A percentile compares a stretch with the other conserved stretches of the same genome.
Evolutionary conservation across 257 asterid species (phyloP).

Genomic region (Capsicum baccatum): DNA sequence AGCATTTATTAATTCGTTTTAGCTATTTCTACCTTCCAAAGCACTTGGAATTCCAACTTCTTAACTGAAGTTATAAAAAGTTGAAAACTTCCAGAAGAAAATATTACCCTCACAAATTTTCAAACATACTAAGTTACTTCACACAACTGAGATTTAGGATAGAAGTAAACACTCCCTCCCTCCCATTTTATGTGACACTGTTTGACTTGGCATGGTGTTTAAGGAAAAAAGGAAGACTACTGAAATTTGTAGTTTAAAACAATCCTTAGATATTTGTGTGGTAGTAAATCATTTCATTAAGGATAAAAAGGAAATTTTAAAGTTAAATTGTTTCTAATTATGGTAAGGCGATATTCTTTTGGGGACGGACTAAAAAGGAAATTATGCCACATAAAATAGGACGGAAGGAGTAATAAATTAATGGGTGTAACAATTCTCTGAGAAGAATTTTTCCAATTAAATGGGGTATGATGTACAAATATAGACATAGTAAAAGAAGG

Average conservation of each 20-base stretch:
- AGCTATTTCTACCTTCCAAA: conserved; percentile 12
- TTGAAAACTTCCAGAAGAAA: conserved; percentile 6
- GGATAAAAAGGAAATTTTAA: no score
- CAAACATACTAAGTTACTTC: neutral
- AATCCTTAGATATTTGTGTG: no score
- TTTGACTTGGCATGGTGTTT: no score
- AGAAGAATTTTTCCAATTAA: neutral
- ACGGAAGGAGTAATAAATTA: neutral
- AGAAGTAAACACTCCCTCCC: no score
- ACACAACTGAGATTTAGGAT: neutral
- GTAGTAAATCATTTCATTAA: no score
- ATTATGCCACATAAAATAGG: no score
- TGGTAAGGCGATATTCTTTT: no score
- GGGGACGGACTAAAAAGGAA: no score
- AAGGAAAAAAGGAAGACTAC: no score
- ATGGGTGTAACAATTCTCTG: neutral
- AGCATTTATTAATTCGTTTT: neutral
- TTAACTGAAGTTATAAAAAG: neutral
- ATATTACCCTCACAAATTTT: neutral
- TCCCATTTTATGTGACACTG: no score
- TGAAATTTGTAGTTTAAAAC: no score
- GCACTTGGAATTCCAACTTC: conserved; percentile 9
- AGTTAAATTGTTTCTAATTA: no score
- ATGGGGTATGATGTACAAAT: neutral
- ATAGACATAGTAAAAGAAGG: conserved; percentile 2